A percentile compares a stretch with the other conserved stretches of the same genome.
These are phyloP conservation scores for Podospora pseudopauciseta DNA, from an alignment of 495 filamentous ascomycete species.

Conservation along the genomic window DNA sequence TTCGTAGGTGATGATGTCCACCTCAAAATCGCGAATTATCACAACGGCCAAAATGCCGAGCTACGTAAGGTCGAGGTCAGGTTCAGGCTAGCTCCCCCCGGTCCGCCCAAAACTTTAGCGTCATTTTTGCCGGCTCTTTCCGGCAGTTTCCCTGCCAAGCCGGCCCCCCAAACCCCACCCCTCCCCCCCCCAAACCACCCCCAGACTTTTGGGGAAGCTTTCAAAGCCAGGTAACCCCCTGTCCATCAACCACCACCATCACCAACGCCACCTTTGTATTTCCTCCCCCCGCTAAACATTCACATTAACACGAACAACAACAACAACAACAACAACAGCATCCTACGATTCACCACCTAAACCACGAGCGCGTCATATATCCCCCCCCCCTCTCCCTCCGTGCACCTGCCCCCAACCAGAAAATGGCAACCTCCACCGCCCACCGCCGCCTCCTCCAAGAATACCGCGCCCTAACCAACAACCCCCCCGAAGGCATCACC, in stretches of 20 bases:
- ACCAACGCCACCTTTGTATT: too few species aligned
- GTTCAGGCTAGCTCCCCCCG: background rate
- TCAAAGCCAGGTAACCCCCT: background rate
- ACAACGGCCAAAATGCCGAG: background rate
- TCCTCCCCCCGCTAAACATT: too few species aligned
- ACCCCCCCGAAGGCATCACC: conserved; percentile 89
- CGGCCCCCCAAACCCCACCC: too few species aligned
- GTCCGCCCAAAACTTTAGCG: background rate
- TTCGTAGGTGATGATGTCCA: background rate
- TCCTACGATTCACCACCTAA: background rate
- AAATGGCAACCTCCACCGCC: conserved; percentile 50
- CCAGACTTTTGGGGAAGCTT: background rate
- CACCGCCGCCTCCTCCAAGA: conserved; percentile 95
- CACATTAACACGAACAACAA: background rate
- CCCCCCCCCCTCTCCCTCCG: background rate
- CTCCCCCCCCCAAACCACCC: too few species aligned
- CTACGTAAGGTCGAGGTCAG: background rate
- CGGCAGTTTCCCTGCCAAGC: conserved; percentile 15
- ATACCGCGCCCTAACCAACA: conserved; percentile 72
- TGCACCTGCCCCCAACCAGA: background rate
- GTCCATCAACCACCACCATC: background rate
- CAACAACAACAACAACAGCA: background rate
- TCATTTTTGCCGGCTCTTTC: conserved; percentile 13
- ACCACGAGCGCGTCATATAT: background rate
- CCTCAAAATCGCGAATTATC: background rate